A percentile compares a stretch with the other conserved stretches of the same genome.
phyloP scores from a whole-genome alignment of 768 basidiomycete species.

The Phaeotremella skinneri region DNA sequence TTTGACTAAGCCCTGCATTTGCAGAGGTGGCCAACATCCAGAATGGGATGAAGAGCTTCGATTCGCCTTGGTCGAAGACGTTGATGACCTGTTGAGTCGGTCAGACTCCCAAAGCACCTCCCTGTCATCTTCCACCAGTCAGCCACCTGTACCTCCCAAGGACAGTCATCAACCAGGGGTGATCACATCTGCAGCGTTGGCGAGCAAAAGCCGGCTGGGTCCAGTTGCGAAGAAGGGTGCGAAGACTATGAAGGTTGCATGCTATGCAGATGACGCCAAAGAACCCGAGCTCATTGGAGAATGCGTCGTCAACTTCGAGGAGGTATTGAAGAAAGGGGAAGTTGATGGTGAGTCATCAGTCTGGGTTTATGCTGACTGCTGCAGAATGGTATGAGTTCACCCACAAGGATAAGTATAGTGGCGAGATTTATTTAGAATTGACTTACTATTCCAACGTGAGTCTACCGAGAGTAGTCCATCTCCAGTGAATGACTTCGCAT shows the following conservation, averaged over 20 bases:
- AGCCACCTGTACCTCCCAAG: slow-evolving; percentile 18
- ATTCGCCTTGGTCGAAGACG: slow-evolving; percentile 67
- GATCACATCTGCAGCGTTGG: slow-evolving; percentile 35
- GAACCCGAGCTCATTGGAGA: slow-evolving; percentile 79
- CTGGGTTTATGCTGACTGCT: slow-evolving; percentile 1
- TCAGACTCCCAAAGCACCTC: slow-evolving; percentile 33
- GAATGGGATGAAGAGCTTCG: slow-evolving; percentile 88
- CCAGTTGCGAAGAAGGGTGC: slow-evolving; percentile 38
- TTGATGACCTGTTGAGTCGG: slow-evolving; percentile 45
- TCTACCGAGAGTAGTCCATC: neutral
- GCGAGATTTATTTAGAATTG: slow-evolving; percentile 88
- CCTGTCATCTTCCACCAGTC: slow-evolving; percentile 20
- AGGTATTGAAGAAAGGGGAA: slow-evolving; percentile 79
- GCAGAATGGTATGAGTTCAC: slow-evolving; percentile 90
- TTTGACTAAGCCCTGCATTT: slow-evolving; percentile 1
- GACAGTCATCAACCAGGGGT: slow-evolving; percentile 28
- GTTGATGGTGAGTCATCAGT: slow-evolving; percentile 70
- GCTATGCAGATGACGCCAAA: slow-evolving; percentile 74
- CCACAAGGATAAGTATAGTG: slow-evolving; percentile 74
- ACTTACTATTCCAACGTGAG: slow-evolving; percentile 75
- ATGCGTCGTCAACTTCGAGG: slow-evolving; percentile 69
- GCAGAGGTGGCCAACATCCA: slow-evolving; percentile 83
- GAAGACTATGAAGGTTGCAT: slow-evolving; percentile 66
- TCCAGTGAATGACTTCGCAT: neutral
- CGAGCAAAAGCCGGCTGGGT: slow-evolving; percentile 38